Evolutionary conservation across 768 basidiomycete species (phyloP), one percentile per base, ranked within the genome.

Genomic region (Mycena venus): DNA sequence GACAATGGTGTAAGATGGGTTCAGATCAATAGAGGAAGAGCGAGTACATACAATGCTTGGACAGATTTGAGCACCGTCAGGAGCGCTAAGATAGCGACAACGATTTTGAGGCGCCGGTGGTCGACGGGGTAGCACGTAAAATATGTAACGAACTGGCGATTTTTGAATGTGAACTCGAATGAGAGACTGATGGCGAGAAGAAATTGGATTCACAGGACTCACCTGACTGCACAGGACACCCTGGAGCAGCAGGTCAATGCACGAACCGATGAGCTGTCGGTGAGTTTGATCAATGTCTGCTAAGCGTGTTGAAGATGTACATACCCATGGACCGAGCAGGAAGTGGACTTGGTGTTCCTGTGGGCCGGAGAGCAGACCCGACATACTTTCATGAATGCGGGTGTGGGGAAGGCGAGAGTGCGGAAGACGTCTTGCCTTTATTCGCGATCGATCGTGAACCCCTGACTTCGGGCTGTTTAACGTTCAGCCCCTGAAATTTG

Each of bases 321-420:
- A 36, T 29, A 81, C 83, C 83, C 83, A 84, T 61, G 83, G 83
- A 29, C 83, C 83, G 3, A 84, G 76, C 32, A 83, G 73, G 69
- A 77, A 81, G 31, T 72, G 75, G 31, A 78, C 79, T 56, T 77
- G 68, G 42, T 78, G 73, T 11, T 72, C 73, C 34, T 83, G 79
- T 38, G 79, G 75, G 25, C 74, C 64, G 6, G 83, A 80, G n/a
- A 68, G 65, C 5, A 25, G 14, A 0, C 17, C 68, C 2, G 59
- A 51, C 68, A 69, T 69, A 25, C n/a, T 36, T 12, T 12, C 17
- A n/a, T n/a, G n/a, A n/a, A n/a, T n/a, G n/a, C n/a, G n/a, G n/a
- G n/a, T n/a, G n/a, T n/a, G n/a, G n/a, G n/a, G n/a, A n/a, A n/a
- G n/a, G n/a, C n/a, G n/a, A n/a, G n/a, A n/a, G n/a, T n/a, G n/a